Evolutionary conservation across 2,329 filamentous ascomycete genomes (phyloP), one percentile per base, ranked within the genome.

Genomic region (Penicillium sp.): DNA sequence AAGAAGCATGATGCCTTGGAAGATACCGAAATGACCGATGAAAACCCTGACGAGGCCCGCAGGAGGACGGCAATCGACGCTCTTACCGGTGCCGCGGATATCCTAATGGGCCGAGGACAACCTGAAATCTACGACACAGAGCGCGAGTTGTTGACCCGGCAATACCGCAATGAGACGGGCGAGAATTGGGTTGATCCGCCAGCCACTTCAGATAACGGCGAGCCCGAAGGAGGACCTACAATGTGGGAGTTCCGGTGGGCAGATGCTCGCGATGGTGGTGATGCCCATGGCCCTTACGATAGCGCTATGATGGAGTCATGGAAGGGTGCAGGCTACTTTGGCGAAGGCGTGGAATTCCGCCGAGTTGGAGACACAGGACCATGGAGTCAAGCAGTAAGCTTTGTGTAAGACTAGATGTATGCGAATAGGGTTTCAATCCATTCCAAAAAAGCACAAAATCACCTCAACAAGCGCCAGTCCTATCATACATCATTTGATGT

Each of bases 171-270:
- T 54, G 93, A 97, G 76, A 92, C 92, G 0, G 93, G 93, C 37
- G 92, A 97, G 69, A 86, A 90, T 8, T 99, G 95, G 95, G 80
- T 84, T 55, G 85, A 87, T 45, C 80, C 81, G 6, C 71, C 78
- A 6, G 57, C 66, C 6, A 40, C 61, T 30, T 51, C 65, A 42
- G 57, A 55, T 37, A 60, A 69, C 10, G 59, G 75, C 78, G 22
- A 81, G n/a, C 64, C 71, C 43, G 72, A 76, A 26, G 52, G 13
- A 69, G 62, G 45, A 28, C 61, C 69, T 1, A 78, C 79, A 38
- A 85, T 86, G 82, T 99, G 94, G 93, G 91, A 98, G 76, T 99
- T 92, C 75, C 85, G 92, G 60, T 99, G 95, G 95, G 89, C 87
- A 42, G 93, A 97, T 74, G 92, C 91, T 19, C 84, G 93, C 43